Conservation (phyloP, 2,329 filamentous ascomycete species). For the Aspergillus fijiensis region DNA sequence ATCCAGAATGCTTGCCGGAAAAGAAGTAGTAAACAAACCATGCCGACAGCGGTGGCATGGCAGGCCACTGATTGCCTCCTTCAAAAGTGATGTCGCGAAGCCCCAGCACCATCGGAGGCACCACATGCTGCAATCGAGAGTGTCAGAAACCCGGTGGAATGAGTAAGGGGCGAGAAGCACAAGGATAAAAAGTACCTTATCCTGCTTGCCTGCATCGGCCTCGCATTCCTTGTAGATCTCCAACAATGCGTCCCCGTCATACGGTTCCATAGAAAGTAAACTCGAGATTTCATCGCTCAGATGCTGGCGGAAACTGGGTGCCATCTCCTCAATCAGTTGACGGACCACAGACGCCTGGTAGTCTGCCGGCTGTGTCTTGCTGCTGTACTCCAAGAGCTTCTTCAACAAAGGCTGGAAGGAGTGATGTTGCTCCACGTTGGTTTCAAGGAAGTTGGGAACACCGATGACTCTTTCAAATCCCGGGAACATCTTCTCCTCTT, state of each 20-base stretch:
- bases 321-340: neutral
- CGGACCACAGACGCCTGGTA: neutral
- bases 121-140: neutral
- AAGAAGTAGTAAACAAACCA: conserved; percentile 3
- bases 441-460: neutral
- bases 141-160: neutral
- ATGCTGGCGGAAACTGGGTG: neutral
- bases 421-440: neutral
- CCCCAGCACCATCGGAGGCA: conserved; percentile 3
- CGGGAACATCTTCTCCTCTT: conserved; percentile 7
- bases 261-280: neutral
- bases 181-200: neutral
- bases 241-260: neutral
- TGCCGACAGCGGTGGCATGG: neutral
- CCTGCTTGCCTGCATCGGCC: conserved; percentile 1
- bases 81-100: conserved; percentile 4
- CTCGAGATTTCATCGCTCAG: neutral
- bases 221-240: neutral
- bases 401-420: neutral
- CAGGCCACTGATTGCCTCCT: conserved; percentile 6
- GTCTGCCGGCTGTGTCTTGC: neutral
- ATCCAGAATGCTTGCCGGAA: neutral
- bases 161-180: too few relatives aligned
- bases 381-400: neutral
- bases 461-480: neutral